Evolutionary conservation across 2,329 filamentous ascomycete genomes (phyloP), one percentile per base, ranked within the genome.

Genomic region (Verticillium nonalfalfae): DNA sequence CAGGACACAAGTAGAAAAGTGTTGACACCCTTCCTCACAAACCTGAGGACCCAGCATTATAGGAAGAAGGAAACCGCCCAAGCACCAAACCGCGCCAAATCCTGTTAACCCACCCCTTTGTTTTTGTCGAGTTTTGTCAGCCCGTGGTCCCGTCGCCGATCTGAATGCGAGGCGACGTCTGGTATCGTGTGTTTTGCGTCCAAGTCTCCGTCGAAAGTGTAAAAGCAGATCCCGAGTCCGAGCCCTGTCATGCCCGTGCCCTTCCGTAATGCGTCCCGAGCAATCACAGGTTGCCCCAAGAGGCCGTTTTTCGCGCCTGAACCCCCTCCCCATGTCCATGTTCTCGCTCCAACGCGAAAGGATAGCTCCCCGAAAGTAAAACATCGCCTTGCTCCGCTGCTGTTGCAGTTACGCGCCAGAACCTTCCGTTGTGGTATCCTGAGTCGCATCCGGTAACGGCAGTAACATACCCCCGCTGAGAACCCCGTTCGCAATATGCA

Each of bases 401-500:
- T 11, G 45, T 7, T 52, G 45, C 45, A 21, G 15, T 21, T 10
- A 18, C 45, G 45, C 45, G 45, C 45, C 45, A 52, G 45, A 52
- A 26, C 45, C 45, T 52, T 26, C 45, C 45, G 34, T 39, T 33
- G 15, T 59, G 58, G 58, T 59, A 59, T 59, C 58, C 58, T 59
- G 58, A 59, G 38, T 18, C 58, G 45, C 40, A 45, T 18, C 56
- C 36, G 36, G 34, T 18, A 18, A 38, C 56, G 34, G 33, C 54
- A 34, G 54, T 13, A 40, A 36, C 38, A 35, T 38, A 26, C 38
- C 36, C 38, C 35, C 45, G 35, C 34, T 45, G 18, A 31, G 45
- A 58, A 45, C 18, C 56, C 35, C 56, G 15, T 40, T 31, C 36
- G 31, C 39, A 61, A 60, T 56, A 65, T 65, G 61, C 64, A 60